These are phyloP conservation scores for Candida chilensis DNA, from an alignment of 805 yeast genomes.

Conservation along the genomic window DNA sequence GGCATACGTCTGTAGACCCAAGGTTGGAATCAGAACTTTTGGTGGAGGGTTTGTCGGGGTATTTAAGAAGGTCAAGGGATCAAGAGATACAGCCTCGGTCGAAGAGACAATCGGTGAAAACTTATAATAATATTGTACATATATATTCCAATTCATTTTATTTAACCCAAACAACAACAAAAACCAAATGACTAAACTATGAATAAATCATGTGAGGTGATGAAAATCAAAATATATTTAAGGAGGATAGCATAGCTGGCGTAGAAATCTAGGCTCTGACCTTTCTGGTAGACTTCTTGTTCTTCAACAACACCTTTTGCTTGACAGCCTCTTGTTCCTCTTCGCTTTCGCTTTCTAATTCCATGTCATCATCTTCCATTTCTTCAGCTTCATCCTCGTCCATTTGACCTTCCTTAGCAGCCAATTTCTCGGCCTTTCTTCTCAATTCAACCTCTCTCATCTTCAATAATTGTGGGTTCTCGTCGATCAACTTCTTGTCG, in stretches of 20 bases:
- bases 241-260: constrained; percentile 7
- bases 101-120: neutral
- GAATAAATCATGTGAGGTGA: constrained; percentile 7
- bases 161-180: constrained; percentile 1
- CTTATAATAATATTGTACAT: neutral
- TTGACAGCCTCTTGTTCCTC: constrained; percentile 43
- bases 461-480: constrained; percentile 81
- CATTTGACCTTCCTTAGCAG: constrained; percentile 43
- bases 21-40: constrained; percentile 33
- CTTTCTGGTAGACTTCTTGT: constrained; percentile 34
- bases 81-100: constrained; percentile 4
- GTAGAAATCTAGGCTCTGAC: neutral
- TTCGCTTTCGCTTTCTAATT: constrained; percentile 30
- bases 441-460: constrained; percentile 91
- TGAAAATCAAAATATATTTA: constrained; percentile 6
- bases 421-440: constrained; percentile 62
- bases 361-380: constrained; percentile 35
- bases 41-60: constrained; percentile 45
- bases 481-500: constrained; percentile 83
- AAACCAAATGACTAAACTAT: neutral
- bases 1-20: constrained; percentile 39
- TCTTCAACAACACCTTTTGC: constrained; percentile 54
- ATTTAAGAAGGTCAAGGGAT: constrained; percentile 22
- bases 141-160: neutral
- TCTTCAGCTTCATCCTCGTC: constrained; percentile 33